A percentile compares a stretch with the other conserved stretches of the same genome.
Conservation (phyloP, 2,329 filamentous ascomycete genomes). For the Ophiostoma novo-ulmi region DNA sequence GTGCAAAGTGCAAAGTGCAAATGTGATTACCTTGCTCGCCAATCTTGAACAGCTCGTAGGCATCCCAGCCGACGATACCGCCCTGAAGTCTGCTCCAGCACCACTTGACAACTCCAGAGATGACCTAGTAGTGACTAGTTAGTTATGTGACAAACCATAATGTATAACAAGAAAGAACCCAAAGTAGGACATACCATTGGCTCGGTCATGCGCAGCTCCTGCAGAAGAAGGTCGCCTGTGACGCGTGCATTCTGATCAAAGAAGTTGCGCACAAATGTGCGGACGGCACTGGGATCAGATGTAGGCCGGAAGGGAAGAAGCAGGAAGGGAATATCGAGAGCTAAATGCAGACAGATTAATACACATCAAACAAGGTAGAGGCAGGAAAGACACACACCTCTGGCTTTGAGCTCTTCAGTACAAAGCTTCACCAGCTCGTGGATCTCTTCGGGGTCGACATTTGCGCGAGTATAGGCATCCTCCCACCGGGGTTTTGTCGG, state of each 20-base stretch:
- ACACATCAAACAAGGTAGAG: neutral
- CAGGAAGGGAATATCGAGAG: slow-evolving; percentile 84
- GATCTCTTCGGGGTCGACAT: slow-evolving; percentile 84
- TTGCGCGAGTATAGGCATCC: slow-evolving; percentile 77
- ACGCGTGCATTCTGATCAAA: slow-evolving; percentile 66
- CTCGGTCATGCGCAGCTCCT: slow-evolving; percentile 88
- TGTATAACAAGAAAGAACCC: neutral
- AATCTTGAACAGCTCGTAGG: slow-evolving; percentile 91
- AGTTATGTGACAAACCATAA: neutral
- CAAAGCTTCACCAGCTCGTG: slow-evolving; percentile 80
- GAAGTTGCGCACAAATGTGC: slow-evolving; percentile 87
- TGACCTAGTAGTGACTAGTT: slow-evolving; percentile 55
- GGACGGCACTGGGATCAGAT: slow-evolving; percentile 84
- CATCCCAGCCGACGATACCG: slow-evolving; percentile 93
- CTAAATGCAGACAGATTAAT: slow-evolving; percentile 42
- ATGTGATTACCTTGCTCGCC: slow-evolving; percentile 70
- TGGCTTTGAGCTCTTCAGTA: slow-evolving; percentile 84
- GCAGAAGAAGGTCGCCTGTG: slow-evolving; percentile 65
- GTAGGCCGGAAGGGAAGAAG: slow-evolving; percentile 91
- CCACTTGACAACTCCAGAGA: slow-evolving; percentile 95
- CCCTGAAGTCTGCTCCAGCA: slow-evolving; percentile 91
- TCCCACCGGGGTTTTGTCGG: slow-evolving; percentile 75
- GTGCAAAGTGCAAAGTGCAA: no score
- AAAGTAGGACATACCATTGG: slow-evolving; percentile 63
- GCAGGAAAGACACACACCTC: slow-evolving; percentile 61